Conservation (phyloP, 2,329 filamentous ascomycete species). For the Fusarium kyushuense region DNA sequence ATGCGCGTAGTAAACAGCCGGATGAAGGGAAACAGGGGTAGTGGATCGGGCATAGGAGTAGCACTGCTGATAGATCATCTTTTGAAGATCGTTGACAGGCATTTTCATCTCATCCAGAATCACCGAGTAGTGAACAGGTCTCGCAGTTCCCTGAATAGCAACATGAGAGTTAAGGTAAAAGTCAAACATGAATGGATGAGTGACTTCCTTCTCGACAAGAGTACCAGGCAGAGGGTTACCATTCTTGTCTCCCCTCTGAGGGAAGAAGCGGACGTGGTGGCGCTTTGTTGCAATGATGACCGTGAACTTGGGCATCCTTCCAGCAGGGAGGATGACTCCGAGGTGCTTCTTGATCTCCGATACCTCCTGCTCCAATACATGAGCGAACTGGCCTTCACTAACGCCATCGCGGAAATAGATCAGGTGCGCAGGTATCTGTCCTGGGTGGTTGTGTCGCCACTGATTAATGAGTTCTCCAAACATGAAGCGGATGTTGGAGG, state of each 20-base stretch:
- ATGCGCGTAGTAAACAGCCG: constrained; percentile 96
- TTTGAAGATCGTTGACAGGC: constrained; percentile 77
- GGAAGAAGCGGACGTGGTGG: constrained; percentile 94
- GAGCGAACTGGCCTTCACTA: constrained; percentile 84
- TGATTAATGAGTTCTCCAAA: constrained; percentile 71
- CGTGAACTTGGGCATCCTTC: constrained; percentile 74
- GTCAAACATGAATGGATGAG: constrained; percentile 89
- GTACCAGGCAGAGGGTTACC: constrained; percentile 88
- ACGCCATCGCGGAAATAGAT: constrained; percentile 97
- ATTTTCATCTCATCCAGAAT: constrained; percentile 83
- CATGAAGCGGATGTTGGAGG: constrained; percentile 73
- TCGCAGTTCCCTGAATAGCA: constrained; percentile 93
- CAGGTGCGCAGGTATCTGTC: constrained; percentile 72
- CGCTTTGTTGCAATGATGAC: constrained; percentile 93
- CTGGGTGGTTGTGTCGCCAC: constrained; percentile 71
- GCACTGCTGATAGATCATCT: constrained; percentile 93
- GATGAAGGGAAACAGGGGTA: constrained; percentile 88
- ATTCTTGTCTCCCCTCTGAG: constrained; percentile 77
- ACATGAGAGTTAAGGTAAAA: constrained; percentile 75
- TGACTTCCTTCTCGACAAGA: constrained; percentile 89
- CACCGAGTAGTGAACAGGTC: constrained; percentile 92
- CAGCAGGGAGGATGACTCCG: constrained; percentile 50
- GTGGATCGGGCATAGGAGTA: constrained; percentile 95
- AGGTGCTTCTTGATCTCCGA: constrained; percentile 74
- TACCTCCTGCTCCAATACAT: constrained; percentile 85